Base-by-base conservation (phyloP, 306 rosid species). In the Morella rubra region DNA sequence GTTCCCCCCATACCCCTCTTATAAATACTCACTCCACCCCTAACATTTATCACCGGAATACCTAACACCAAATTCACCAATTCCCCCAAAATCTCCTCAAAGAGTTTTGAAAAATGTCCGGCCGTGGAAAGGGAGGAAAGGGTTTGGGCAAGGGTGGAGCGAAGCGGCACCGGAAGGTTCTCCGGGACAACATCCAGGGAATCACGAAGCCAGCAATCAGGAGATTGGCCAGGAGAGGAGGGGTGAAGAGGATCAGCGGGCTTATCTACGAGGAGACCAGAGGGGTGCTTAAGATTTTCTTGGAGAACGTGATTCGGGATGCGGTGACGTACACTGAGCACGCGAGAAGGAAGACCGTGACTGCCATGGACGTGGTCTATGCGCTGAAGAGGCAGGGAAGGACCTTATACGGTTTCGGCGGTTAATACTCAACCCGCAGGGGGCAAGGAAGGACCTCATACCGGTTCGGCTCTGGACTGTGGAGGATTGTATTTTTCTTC, bases 61-160 rank as follows among this genome's bases (percentile, higher is more conserved):
- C 4, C 10, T 22, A 60, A 18, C 62, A 24, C 55, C 8, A 32
- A 50, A 14, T 11, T 7, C 7, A 0, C 27, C 20, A 5, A 7
- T 68, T n/a, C 12, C 22, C 37, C 37, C 37, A 32, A 32, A 32
- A 32, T 32, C 37, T 32, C 3, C 37, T 3, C 37, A 45, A 0
- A 46, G 12, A 32, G 12, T 5, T 8, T 0, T 1, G 40, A 10
- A 47, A 51, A 56, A 82, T 82, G 82, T 78, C 85, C 0, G 82
- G 85, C 13, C 85, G 85, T 10, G 85, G 85, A 15, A 82, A 82
- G 79, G 85, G 85, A 58, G 85, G 85, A 45, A 78, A 78, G 80
- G 82, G 85, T 1, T 22, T 82, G 73, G 85, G 85, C 11, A 82
- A 82, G 12, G 85, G 85, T 15, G 85, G 85, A 72, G 85, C 85